Conservation (phyloP, 768 basidiomycete species). For the Lactarius sanguifluus region DNA sequence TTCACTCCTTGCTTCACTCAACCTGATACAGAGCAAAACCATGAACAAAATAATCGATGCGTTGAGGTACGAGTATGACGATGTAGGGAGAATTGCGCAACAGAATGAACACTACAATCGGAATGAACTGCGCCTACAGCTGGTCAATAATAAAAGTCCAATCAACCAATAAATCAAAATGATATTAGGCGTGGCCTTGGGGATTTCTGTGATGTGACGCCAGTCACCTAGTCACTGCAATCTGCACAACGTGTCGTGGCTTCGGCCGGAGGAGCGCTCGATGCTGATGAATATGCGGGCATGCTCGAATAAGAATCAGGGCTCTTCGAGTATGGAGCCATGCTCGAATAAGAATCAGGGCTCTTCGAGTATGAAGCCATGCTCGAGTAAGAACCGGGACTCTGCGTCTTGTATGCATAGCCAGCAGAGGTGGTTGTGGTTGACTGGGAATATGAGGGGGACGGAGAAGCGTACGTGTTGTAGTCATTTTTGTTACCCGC, state of each 20-base stretch:
- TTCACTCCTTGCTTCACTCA: background rate
- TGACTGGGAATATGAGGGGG: conserved; percentile 28
- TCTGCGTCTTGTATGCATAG: conserved; percentile 28
- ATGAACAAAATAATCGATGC: background rate
- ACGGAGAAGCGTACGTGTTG: conserved; percentile 42
- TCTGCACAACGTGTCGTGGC: conserved; percentile 9
- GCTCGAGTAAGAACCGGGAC: conserved; percentile 22
- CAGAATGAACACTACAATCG: background rate
- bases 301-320: background rate
- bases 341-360: conserved; percentile 19
- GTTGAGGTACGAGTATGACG: background rate
- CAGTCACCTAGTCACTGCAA: conserved; percentile 7
- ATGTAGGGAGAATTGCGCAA: background rate
- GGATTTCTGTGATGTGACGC: background rate
- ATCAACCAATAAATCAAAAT: conserved; percentile 16
- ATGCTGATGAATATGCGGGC: background rate
- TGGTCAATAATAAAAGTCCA: conserved; percentile 4
- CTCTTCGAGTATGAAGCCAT: conserved; percentile 20
- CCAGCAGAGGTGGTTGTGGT: conserved; percentile 31
- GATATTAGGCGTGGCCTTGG: background rate
- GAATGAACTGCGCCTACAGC: conserved; percentile 7
- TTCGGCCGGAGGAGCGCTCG: background rate
- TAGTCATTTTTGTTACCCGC: conserved; percentile 50
- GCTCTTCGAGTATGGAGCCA: background rate
- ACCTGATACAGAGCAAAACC: background rate